Base-by-base conservation (phyloP, 2,329 filamentous ascomycete genomes). In the Phaeosphaeriaceae sp. region DNA sequence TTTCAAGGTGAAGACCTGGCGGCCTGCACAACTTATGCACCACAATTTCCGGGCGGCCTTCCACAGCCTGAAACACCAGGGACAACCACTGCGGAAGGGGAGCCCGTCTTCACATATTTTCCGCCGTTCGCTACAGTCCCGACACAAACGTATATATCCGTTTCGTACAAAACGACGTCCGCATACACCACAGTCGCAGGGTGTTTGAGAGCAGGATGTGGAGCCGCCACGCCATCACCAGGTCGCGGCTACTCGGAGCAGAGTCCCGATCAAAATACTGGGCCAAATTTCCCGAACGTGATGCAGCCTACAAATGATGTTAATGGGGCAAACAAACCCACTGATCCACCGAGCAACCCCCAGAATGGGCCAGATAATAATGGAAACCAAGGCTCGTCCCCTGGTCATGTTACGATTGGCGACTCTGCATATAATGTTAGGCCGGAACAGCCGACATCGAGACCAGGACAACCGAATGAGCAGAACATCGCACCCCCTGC, bases 1-100 rank as follows among this genome's bases (percentile, higher is more conserved):
- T 76, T 69, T 46, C 57, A 55, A n/a, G 69, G 70, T 3, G 64
- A 67, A 7, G 62, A 76, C 56, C 70, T 76, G 19, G 66, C 67
- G 19, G 73, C 71, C 1, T 76, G 74, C 58, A 72, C 56, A 40
- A 15, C n/a, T 15, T 6, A 17, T 15, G 6, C 36, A 40, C 36
- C 36, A 40, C 36, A 40, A 40, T 17, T 17, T 17, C 36, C 36
- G 5, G 36, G 36, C 7, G 17, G 3, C 36, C n/a, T 40, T 17
- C 24, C 49, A 21, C 46, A 51, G n/a, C 52, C 13, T 4, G 7
- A 45, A 45, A 7, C 36, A 13, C 6, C 11, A 40, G 17, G 15
- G 11, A 40, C 36, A 40, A 15, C 15, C 13, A n/a, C 17, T n/a
- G 15, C 13, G 17, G 17, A 13, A 17, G 15, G 15, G 3, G 36